Evolutionary conservation across 2,329 filamentous ascomycete genomes (phyloP).

Genomic region (Aspergillus ochraceus): DNA sequence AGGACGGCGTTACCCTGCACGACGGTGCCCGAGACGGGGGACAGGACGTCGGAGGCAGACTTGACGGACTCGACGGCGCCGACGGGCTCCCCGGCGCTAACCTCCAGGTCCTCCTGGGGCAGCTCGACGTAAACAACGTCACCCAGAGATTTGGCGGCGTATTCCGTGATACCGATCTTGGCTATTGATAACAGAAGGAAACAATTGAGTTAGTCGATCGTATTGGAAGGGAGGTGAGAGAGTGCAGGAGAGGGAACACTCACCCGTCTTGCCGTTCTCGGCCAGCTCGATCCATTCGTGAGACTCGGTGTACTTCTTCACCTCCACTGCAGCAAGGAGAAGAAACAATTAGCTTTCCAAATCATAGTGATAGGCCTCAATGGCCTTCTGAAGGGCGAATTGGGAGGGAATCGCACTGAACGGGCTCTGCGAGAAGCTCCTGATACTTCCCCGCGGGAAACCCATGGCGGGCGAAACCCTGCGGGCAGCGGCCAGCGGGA

Average conservation of each 20-base stretch:
- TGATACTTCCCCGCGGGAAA: constrained; percentile 44
- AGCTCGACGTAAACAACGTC: constrained; percentile 98
- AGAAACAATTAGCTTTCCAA: constrained; percentile 24
- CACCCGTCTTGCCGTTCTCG: constrained; percentile 75
- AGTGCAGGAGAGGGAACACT: constrained; percentile 7
- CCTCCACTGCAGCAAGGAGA: constrained; percentile 34
- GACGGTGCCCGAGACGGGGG: constrained; percentile 77
- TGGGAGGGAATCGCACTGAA: constrained; percentile 32
- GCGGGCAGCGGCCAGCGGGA: constrained; percentile 31
- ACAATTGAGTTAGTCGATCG: background rate
- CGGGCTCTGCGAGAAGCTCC: constrained; percentile 44
- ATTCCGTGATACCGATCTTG: constrained; percentile 81
- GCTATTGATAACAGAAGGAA: constrained; percentile 40
- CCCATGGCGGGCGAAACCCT: constrained; percentile 34
- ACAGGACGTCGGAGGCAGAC: constrained; percentile 95
- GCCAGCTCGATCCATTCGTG: constrained; percentile 97
- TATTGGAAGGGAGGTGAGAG: background rate
- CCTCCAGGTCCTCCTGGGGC: constrained; percentile 67
- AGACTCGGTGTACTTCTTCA: constrained; percentile 89
- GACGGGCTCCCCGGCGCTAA: constrained; percentile 76
- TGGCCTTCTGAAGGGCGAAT: constrained; percentile 5
- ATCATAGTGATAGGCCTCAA: constrained; percentile 1
- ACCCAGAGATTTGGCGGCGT: constrained; percentile 87
- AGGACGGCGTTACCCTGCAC: constrained; percentile 71
- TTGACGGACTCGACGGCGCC: constrained; percentile 98